Evolutionary conservation across 2,329 filamentous ascomycete genomes (phyloP), one percentile per base, ranked within the genome.

Genomic region (Diaporthe caulivora): DNA sequence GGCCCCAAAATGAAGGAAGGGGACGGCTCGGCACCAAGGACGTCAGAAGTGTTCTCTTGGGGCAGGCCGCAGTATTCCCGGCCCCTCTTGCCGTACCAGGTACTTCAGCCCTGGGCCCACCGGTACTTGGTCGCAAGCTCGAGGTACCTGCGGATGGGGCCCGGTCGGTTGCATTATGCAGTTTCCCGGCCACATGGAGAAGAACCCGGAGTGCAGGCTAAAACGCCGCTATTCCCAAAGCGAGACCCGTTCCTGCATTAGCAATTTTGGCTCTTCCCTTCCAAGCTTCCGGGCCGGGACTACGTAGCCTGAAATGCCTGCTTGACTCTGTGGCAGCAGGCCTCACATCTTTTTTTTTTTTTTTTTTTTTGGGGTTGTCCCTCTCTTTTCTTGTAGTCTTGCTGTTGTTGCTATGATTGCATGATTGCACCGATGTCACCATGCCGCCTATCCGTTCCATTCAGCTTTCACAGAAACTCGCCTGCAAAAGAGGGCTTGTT

Each of bases 171-270:
- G 68, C 57, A 60, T 49, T 60, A 62, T 73, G 62, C 71, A 57
- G 65, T 31, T 47, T 65, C 42, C 53, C 55, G 51, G 53, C 70
- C 73, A 74, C 71, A 72, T 73, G 73, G 69, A 72, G 51, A 72
- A 73, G 57, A 72, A 73, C 72, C 72, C 69, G 69, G 72, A 70
- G 64, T 72, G 62, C 74, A 75, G 74, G 53, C 74, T 75, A 74
- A 72, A 74, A 74, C 74, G 58, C 24, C 53, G 65, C 69, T 49
- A 65, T 70, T 57, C 72, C 57, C 15, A 70, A 74, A 70, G 9
- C 47, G 69, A 72, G 47, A 67, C 51, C 53, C 67, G 74, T 75
- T 74, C 74, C 74, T 75, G 74, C 74, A 75, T 75, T 75, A 75
- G 74, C 64, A 69, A 67, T 53, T 67, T 67, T 53, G 62, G 44